Base-by-base conservation (phyloP, 257 asterid species). In the Lithospermum erythrorhizon region DNA sequence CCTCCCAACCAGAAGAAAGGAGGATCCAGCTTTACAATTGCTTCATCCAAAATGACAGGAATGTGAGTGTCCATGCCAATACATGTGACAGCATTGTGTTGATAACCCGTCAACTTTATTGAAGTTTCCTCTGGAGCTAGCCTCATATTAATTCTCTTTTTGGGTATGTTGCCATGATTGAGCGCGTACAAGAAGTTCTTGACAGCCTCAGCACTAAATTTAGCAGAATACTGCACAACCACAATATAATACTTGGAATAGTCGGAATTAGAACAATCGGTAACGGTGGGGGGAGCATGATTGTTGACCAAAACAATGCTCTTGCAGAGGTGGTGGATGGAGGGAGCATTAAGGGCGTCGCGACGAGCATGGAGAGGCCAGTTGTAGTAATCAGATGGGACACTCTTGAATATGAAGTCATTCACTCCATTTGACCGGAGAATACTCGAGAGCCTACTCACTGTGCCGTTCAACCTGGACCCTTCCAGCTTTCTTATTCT, bases 251-350 rank as follows among this genome's bases (percentile, higher is more conserved):
- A 93, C 82, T 93, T 93, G 49, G 99, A 86, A 78, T 78, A 73
- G 77, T 83, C 78, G 54, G 83, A 83, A 65, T 84, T 82, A 66
- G 78, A 77, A 76, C 97, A 89, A 77, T 93, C 99, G 65, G 83
- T 89, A 41, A 93, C 71, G 73, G 74, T 53, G 0, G 81, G 32
- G 25, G 95, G 94, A 30, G 99, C 97, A 79, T 89, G 91, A 61
- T 94, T 93, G 74, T 89, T 93, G 51, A 86, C 98, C 97, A 93
- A 72, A 60, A 89, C 98, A 68, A 93, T 89, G 86, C 98, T 93
- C 81, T 89, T 93, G 94, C 98, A 93, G 73, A 93, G 95, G 73
- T 93, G 98, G 53, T 89, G 73, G 58, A 86, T 41, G 61, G 98
- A 93, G 72, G 90, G 76, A 67, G 98, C 98, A 21, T 53, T 77